Conservation (phyloP, 768 basidiomycete genomes). For the Termitomyces sp. region DNA sequence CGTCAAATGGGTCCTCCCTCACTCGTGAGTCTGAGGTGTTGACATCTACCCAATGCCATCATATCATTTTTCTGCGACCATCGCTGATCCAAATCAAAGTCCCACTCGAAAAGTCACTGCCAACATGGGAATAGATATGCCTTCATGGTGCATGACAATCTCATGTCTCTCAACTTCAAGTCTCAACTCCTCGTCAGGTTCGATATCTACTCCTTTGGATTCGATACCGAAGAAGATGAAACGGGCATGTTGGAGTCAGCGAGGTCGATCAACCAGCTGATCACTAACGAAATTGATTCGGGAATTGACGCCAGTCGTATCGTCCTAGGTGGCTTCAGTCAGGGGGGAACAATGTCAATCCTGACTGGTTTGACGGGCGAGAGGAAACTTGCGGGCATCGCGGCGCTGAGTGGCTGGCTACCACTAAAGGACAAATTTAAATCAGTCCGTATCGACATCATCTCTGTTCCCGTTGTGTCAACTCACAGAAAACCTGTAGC, state of each 20-base stretch:
- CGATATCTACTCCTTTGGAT: conserved; percentile 67
- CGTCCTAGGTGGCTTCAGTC: conserved; percentile 86
- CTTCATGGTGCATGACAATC: conserved; percentile 55
- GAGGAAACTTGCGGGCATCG: conserved; percentile 68
- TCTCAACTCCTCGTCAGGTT: conserved; percentile 47
- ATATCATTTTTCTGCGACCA: neutral
- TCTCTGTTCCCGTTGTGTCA: neutral
- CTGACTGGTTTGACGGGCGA: conserved; percentile 67
- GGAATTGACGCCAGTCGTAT: conserved; percentile 70
- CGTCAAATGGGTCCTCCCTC: conserved; percentile 88
- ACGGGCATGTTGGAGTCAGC: conserved; percentile 67
- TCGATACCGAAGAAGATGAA: conserved; percentile 68
- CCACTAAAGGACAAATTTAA: conserved; percentile 65
- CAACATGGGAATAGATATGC: conserved; percentile 71
- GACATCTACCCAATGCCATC: neutral
- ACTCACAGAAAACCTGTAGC: conserved; percentile 33
- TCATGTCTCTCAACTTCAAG: neutral
- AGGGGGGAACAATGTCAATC: conserved; percentile 79
- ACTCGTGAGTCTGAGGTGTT: conserved; percentile 50
- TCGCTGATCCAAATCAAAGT: conserved; percentile 24
- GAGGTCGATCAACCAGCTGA: conserved; percentile 58
- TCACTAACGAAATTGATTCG: conserved; percentile 68
- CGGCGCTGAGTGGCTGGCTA: conserved; percentile 76
- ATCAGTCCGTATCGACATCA: conserved; percentile 37
- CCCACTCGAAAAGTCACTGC: conserved; percentile 63